Evolutionary conservation across 805 yeast genomes (phyloP), one percentile per base, ranked within the genome.

Genomic region (Yamadazyma phyllophila): DNA sequence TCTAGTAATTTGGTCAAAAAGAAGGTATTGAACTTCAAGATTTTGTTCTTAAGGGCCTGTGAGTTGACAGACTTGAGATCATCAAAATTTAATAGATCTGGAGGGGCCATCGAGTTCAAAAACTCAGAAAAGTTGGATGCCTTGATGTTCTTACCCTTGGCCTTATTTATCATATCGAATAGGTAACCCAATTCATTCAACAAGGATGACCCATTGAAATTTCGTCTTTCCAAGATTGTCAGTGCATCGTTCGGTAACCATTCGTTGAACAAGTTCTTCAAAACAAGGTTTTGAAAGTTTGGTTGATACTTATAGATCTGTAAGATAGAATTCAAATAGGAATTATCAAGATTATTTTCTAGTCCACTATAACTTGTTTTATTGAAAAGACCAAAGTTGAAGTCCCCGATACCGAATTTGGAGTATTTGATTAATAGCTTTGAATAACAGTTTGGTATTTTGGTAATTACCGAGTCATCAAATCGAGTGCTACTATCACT

Each of bases 341-440:
- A 77, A 55, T 87, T 88, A 43, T 85, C 88, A 9, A 85, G 76
- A 58, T 90, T 94, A 8, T 90, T 84, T 62, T 94, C 98, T n/a
- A 92, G 71, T 0, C 98, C 97, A 1, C 97, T 80, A 41, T 52
- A 61, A 1, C 58, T 50, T 0, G 97, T 86, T 33, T 74, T 73
- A 60, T 92, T 92, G 69, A 85, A 92, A 56, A 82, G 85, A 44
- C 79, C 83, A 61, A 94, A 92, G 66, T 92, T 97, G 66, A 94
- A 94, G 62, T 90, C 97, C 54, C 85, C 89, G 26, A 94, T 90
- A 24, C 99, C 99, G 63, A 89, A 92, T 56, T 80, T 83, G 46
- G 95, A 86, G 63, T 91, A 92, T 35, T 84, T 77, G 44, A 92
- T 87, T 48, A 84, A 86, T 38, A 88, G 70, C 54, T 82, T 80